Evolutionary conservation across 225 moss, liverwort and hornwort genomes (phyloP), one percentile per base, ranked within the genome.

Genomic region (Climacium dendroides): DNA sequence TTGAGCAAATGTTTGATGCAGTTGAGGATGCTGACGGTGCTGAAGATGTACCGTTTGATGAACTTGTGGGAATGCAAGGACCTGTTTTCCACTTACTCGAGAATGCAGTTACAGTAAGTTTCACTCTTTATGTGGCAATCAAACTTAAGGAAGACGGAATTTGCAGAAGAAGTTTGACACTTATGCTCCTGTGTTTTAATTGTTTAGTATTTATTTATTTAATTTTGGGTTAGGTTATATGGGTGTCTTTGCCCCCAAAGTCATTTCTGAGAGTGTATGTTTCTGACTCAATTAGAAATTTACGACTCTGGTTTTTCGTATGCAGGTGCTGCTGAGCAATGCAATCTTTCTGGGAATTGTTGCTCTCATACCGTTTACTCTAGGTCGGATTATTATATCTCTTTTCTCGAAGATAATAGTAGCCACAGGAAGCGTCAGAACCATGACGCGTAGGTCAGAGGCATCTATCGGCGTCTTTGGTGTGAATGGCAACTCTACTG

Each of bases 31-130:
- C 91, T 34, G 97, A 99, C 81, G 99, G 95, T 83, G 97, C 96
- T 54, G 99, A 99, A 90, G 99, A 99, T 91, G 97, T 99, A 81
- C 99, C 99, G 47, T 99, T 99, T 88, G 99, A 99, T 86, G 99
- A 99, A 86, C 95, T 99, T 45, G 99, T 99, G 60, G 99, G 99
- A 57, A 99, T 99, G 99, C 99, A 96, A 90, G 99, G 99, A 57
- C 97, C 99, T 19, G 94, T 99, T 67, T 97, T 99, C n/a, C 99
- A 97, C 86, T 84, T 99, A 86, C 91, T 99, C 61, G 97, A 99
- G 86, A 99, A 99, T 89, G 99, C 99, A 80, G 93, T 97, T 55
- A 99, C 97, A 81, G 99, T 97, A 79, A 94, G 94, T 88, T 60
- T 35, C 85, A 54, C 43, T 80, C 43, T 29, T 77, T 57, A 54